Base-by-base conservation (phyloP, 495 filamentous ascomycete species). In the Talaromyces ruber region DNA sequence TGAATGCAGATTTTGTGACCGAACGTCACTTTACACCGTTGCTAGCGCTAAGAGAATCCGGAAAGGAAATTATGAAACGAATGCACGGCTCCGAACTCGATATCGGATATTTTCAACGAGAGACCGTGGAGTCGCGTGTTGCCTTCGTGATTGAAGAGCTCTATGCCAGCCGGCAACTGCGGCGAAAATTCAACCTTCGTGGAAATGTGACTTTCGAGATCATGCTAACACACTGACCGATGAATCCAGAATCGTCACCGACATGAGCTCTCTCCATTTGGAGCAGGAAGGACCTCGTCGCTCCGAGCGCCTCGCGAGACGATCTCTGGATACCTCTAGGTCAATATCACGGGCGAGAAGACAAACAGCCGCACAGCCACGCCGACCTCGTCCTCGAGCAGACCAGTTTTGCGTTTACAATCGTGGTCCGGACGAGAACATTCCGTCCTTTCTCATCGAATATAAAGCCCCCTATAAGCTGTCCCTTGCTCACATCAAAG, bases 381-480 rank as follows among this genome's bases (percentile, higher is more conserved):
- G 58, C 6, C 43, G 11, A 0, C 51, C 54, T 51, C 29, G 58
- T 47, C 64, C 61, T 65, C 68, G 63, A 58, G 72, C 74, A 24
- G 71, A 80, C 63, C 73, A 77, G 51, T 79, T 76, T 65, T 80
- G 73, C 63, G 70, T 81, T 59, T 77, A 78, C 60, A 67, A 68
- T 59, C 68, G 57, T 25, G 39, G 58, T 16, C 66, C 67, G 16
- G 61, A 69, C 30, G 68, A 63, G 65, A 56, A 65, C 65, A 56
- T 65, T 59, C 50, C 63, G 18, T 65, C 63, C 14, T 63, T 71
- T 53, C 68, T 73, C 7, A 72, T 77, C 60, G 73, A 79, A 64
- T 74, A 79, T 63, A 78, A 77, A 61, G 63, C 75, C 12, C 76
- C 75, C 24, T 70, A 79, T 59, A 76, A 78, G 64, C 68, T 80